Percentiles rank a stretch among this genome's conserved stretches.
Conservation (phyloP, 345 rosid genomes). For the Camelina laxa region DNA sequence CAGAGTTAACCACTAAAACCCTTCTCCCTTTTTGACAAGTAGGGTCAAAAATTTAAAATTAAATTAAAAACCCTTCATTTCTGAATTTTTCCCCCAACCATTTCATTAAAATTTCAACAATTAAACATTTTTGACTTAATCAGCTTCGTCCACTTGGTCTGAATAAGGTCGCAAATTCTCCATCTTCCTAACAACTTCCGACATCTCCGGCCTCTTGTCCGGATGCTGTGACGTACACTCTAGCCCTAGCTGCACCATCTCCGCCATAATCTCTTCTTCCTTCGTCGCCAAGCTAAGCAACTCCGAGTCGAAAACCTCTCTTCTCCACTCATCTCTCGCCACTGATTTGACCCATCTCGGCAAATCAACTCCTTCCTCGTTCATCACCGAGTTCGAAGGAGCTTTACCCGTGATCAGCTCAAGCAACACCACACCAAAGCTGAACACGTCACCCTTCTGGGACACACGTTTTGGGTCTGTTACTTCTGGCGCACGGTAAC, state of each 20-base stretch:
- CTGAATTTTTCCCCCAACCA: background rate
- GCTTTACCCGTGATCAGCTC: slow-evolving; percentile 88
- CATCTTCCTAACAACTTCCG: slow-evolving; percentile 53
- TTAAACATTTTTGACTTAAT: slow-evolving; percentile 24
- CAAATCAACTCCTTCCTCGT: slow-evolving; percentile 81
- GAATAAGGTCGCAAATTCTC: slow-evolving; percentile 28
- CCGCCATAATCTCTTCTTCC: slow-evolving; percentile 72
- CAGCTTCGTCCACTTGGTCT: slow-evolving; percentile 37
- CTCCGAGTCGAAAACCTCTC: slow-evolving; percentile 73
- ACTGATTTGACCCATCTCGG: slow-evolving; percentile 88
- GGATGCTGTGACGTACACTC: slow-evolving; percentile 76
- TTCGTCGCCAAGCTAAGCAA: slow-evolving; percentile 58
- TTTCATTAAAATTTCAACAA: slow-evolving; percentile 7
- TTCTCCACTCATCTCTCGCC: slow-evolving; percentile 66
- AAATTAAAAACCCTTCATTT: background rate
- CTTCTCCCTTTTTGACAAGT: slow-evolving; percentile 23
- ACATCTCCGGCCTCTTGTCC: slow-evolving; percentile 65
- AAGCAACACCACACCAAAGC: slow-evolving; percentile 80
- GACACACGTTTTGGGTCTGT: slow-evolving; percentile 69
- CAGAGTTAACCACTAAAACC: slow-evolving; percentile 30
- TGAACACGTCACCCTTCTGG: slow-evolving; percentile 80
- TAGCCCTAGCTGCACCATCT: slow-evolving; percentile 66
- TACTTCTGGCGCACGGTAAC: slow-evolving; percentile 90
- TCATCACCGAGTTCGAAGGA: slow-evolving; percentile 63
- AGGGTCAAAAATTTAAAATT: slow-evolving; percentile 18